A percentile compares a stretch with the other conserved stretches of the same genome.
phyloP scores from a whole-genome alignment of 2,329 filamentous ascomycete species.

The Aspergillus amoenus region DNA sequence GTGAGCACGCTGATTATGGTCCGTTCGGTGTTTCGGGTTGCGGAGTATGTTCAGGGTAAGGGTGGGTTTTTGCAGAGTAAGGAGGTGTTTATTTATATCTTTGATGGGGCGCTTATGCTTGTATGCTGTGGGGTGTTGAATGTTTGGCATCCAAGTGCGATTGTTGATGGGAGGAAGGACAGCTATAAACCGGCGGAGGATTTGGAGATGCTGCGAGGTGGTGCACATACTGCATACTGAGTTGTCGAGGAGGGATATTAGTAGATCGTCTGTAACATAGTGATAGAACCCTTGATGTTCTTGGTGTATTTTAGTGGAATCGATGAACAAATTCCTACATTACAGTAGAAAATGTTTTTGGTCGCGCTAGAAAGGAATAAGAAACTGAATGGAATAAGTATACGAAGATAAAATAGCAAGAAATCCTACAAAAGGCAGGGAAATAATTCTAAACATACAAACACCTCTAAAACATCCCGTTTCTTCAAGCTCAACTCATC shows the following conservation, averaged over 20 bases:
- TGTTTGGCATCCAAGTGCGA: not conserved
- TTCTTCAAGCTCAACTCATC: no score
- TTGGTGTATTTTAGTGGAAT: no score
- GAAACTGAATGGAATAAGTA: no score
- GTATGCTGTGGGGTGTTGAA: not conserved
- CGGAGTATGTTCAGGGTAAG: conserved; percentile 19
- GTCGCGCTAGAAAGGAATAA: no score
- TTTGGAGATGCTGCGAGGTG: not conserved
- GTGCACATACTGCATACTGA: no score
- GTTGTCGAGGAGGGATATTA: fast-evolving
- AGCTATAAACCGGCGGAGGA: not conserved
- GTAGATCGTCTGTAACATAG: no score
- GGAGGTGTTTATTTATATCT: conserved; percentile 8
- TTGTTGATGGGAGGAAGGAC: not conserved
- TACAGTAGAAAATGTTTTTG: no score
- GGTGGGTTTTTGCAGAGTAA: conserved; percentile 5
- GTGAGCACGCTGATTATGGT: conserved; percentile 20
- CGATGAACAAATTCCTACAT: no score
- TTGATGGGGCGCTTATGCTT: conserved; percentile 11
- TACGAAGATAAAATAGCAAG: no score
- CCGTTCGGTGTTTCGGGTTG: conserved; percentile 20
- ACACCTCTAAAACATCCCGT: no score
- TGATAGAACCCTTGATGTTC: fast-evolving
- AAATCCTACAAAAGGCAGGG: no score
- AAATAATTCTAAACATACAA: no score